Evolutionary conservation across 1,284 basidiomycete species (phyloP), one percentile per base, ranked within the genome.

Genomic region (Puccinia hordei): DNA sequence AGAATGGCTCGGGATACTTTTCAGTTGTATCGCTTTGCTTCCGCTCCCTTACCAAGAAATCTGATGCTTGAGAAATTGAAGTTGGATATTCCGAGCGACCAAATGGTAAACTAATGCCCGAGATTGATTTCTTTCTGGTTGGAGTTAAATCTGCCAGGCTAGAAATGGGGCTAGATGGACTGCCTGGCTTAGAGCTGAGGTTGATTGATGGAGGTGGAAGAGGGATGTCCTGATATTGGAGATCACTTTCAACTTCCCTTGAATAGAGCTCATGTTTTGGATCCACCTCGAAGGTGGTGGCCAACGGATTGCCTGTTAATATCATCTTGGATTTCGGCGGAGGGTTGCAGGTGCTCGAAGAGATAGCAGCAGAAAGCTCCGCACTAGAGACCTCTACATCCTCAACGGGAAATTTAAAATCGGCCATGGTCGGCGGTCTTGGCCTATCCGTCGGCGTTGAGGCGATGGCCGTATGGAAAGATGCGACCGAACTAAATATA

Each of bases 211-310:
- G 17, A 19, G 61, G 57, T 59, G 57, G 27, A 19, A 41, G 61
- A 15, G 61, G 27, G 61, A 35, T 63, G 61, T 63, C 33, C 35
- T 35, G 61, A 41, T 63, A 38, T 38, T 63, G 33, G 61, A 63
- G 35, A 41, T 30, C 61, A 12, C 22, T 12, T 24, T 55, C 53
- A 55, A 5, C n/a, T 55, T 55, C 3, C n/a, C 24, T 55, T 55
- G 53, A n/a, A 55, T 55, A 55, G 30, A 63, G 61, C 17, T 19
- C 61, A 17, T 38, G 27, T 41, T 63, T 63, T 41, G 22, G 8
- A 63, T 63, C 61, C 35, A 41, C 4, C 19, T 35, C 61, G 61
- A 63, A 19, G 15, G 61, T 22, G 61, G 19, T 38, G 33, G 3
- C 33, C 33, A 22, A 30, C 38, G 61, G 27, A 1, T 35, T 63